Percentiles rank a stretch among this genome's conserved stretches.
phyloP scores from a whole-genome alignment of 176 grass and related monocot genomes.

The Oropetium thomaeum region DNA sequence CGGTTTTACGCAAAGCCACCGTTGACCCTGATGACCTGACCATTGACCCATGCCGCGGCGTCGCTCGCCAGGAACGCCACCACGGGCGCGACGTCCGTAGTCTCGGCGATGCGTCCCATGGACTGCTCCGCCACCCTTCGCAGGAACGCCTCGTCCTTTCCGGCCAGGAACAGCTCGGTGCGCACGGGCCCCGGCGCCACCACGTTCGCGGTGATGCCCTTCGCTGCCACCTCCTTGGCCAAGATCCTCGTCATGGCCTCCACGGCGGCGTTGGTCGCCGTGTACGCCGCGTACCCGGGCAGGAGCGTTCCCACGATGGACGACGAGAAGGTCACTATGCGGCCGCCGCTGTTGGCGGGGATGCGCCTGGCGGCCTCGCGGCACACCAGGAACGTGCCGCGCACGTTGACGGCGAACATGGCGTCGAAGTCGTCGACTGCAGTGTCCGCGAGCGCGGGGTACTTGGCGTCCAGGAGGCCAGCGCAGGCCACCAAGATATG shows the following conservation, averaged over 20 bases:
- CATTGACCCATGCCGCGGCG: constrained; percentile 18
- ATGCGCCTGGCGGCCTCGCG: constrained; percentile 46
- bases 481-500: constrained; percentile 60
- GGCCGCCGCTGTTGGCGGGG: constrained; percentile 30
- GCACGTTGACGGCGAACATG: constrained; percentile 57
- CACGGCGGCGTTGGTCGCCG: constrained; percentile 36
- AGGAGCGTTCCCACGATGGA: constrained; percentile 19
- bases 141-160: constrained; percentile 16
- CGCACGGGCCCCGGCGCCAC: constrained; percentile 11
- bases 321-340: constrained; percentile 45
- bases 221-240: not conserved
- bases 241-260: constrained; percentile 24
- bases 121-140: not conserved
- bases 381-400: constrained; percentile 60
- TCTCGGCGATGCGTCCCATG: constrained; percentile 17
- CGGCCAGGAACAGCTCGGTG: constrained; percentile 15
- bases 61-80: constrained; percentile 22
- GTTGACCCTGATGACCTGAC: constrained; percentile 29
- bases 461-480: constrained; percentile 43
- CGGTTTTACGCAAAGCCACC: not conserved
- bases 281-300: constrained; percentile 29
- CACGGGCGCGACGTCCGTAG: constrained; percentile 13
- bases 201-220: constrained; percentile 20
- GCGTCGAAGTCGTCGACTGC: constrained; percentile 65
- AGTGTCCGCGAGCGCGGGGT: constrained; percentile 51